Evolutionary conservation across 176 grass and related monocot species (phyloP).

Genomic region (Cymbopogon citratus): DNA sequence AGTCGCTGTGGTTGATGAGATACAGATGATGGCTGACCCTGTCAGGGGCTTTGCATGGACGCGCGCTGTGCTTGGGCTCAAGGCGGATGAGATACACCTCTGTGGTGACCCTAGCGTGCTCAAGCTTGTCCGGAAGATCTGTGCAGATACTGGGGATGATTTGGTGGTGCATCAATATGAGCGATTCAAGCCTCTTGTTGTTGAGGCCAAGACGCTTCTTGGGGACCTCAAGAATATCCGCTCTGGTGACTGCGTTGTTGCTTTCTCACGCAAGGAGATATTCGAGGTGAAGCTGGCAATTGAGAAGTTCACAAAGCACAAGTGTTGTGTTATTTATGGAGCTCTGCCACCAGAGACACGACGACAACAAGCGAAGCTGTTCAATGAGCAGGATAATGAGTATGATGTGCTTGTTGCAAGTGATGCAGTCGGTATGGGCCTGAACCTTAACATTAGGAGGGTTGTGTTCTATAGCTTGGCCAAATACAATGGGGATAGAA

Average conservation of each 20-base stretch:
- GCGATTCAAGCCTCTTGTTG: conserved; percentile 86
- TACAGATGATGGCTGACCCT: conserved; percentile 88
- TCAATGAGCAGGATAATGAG: conserved; percentile 85
- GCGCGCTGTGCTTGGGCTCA: conserved; percentile 77
- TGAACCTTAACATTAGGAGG: conserved; percentile 96
- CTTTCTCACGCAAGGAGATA: conserved; percentile 85
- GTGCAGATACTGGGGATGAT: conserved; percentile 69
- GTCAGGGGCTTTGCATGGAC: conserved; percentile 84
- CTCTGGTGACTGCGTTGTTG: conserved; percentile 82
- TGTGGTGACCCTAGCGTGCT: conserved; percentile 92
- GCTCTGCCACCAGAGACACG: conserved; percentile 85
- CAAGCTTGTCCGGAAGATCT: conserved; percentile 64
- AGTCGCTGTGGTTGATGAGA: conserved; percentile 87
- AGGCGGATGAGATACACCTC: conserved; percentile 93
- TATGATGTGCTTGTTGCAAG: conserved; percentile 90
- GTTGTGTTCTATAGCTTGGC: conserved; percentile 74
- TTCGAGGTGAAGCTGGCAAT: conserved; percentile 93
- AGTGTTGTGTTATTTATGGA: conserved; percentile 91
- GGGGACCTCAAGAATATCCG: conserved; percentile 66
- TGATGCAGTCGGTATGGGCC: conserved; percentile 86
- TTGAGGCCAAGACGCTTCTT: conserved; percentile 78
- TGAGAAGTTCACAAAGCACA: conserved; percentile 92
- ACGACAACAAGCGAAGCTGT: conserved; percentile 72
- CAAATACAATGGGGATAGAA: conserved; percentile 84
- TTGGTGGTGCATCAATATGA: conserved; percentile 71